These are phyloP conservation scores for Cryptococcus jaspeensis DNA, from an alignment of 1,284 basidiomycete species.

Conservation along the genomic window DNA sequence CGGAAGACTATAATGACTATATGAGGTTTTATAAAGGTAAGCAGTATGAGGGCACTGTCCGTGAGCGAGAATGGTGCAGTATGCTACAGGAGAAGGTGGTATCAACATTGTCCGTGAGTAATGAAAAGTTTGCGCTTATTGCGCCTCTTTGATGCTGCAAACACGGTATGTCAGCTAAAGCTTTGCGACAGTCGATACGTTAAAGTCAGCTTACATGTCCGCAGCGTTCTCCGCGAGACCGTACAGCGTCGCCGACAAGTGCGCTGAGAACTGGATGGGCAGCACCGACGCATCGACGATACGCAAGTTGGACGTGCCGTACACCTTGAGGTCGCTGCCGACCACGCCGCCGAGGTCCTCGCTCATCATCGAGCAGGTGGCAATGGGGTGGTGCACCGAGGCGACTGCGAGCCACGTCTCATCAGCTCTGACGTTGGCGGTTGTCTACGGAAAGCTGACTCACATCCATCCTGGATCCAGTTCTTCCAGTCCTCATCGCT, in stretches of 20 bases:
- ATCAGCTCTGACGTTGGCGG: background rate
- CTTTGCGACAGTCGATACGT: background rate
- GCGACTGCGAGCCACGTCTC: constrained; percentile 7
- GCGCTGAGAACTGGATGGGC: constrained; percentile 30
- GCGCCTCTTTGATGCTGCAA: constrained; percentile 13
- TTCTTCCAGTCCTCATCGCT: constrained; percentile 43
- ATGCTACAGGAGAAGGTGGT: background rate
- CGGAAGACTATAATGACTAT: background rate
- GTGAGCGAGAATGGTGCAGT: background rate
- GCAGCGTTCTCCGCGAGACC: constrained; percentile 19
- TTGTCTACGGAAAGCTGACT: background rate
- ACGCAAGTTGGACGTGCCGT: constrained; percentile 55
- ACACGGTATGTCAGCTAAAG: background rate
- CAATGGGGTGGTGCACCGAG: constrained; percentile 55
- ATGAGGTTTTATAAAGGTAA: background rate
- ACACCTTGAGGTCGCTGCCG: constrained; percentile 58
- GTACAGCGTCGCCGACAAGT: constrained; percentile 17
- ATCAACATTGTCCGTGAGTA: background rate
- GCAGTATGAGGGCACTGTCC: background rate
- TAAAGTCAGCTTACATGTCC: constrained; percentile 14
- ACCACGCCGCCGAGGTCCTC: constrained; percentile 59
- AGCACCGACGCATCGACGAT: constrained; percentile 48
- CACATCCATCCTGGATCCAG: constrained; percentile 39
- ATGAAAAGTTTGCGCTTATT: constrained; percentile 1
- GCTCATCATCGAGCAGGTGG: constrained; percentile 64